A percentile compares a stretch with the other conserved stretches of the same genome.
These are phyloP conservation scores for Crinitomyces ghanaensis DNA, from an alignment of 805 yeast species.

Conservation along the genomic window DNA sequence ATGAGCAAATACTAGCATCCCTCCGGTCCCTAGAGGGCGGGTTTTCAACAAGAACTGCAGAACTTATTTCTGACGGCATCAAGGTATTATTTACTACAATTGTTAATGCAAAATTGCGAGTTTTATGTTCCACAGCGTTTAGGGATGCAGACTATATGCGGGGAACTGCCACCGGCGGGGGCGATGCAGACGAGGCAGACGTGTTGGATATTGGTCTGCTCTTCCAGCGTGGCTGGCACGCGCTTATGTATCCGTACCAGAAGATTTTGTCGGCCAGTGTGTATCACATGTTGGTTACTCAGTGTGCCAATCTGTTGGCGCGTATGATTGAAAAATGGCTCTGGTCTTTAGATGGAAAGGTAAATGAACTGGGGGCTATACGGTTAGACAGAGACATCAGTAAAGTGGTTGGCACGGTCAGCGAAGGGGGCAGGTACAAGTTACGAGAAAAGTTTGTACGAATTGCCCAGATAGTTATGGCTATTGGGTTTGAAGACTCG, in stretches of 20 bases:
- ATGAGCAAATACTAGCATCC: too few relatives aligned
- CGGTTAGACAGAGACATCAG: conserved; percentile 75
- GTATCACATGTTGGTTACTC: conserved; percentile 36
- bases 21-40: too few relatives aligned
- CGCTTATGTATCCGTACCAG: conserved; percentile 52
- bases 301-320: conserved; percentile 45
- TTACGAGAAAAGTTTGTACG: conserved; percentile 68
- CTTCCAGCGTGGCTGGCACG: conserved; percentile 56
- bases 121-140: conserved; percentile 29
- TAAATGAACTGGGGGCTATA: conserved; percentile 75
- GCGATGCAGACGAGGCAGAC: conserved; percentile 5
- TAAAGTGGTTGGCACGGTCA: conserved; percentile 54
- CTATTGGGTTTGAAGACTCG: conserved; percentile 72
- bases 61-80: conserved; percentile 35
- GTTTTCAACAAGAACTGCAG: too few relatives aligned
- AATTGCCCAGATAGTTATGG: conserved; percentile 73
- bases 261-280: conserved; percentile 44
- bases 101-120: conserved; percentile 27
- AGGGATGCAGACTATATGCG: conserved; percentile 31
- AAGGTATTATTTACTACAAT: conserved; percentile 31
- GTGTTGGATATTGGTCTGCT: conserved; percentile 24
- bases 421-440: conserved; percentile 55
- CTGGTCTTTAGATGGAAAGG: conserved; percentile 50
- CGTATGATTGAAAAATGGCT: conserved; percentile 52
- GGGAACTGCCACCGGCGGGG: conserved; percentile 14